phyloP scores from a whole-genome alignment of 139 green algal species.

The Chlorella sp. region DNA sequence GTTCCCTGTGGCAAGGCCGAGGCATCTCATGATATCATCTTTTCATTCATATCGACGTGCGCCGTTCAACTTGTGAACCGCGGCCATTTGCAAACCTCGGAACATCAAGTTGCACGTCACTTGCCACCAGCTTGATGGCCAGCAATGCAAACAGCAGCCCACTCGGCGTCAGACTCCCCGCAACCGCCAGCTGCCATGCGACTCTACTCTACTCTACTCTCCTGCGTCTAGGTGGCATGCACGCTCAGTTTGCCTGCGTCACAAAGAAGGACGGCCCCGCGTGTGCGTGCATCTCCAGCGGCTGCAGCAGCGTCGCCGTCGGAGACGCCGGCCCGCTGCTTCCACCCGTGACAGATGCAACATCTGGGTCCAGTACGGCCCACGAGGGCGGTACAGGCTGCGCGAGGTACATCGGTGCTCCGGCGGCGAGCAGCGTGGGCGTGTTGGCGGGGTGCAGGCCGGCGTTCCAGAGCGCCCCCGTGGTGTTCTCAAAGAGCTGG shows the following conservation, averaged over 20 bases:
- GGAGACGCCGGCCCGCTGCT: background rate
- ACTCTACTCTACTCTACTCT: no score
- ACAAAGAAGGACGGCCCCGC: background rate
- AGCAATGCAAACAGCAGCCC: no score
- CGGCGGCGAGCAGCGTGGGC: background rate
- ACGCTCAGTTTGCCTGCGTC: background rate
- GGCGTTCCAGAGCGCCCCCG: background rate
- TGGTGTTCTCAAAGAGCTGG: slow-evolving; percentile 3
- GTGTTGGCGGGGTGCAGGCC: background rate
- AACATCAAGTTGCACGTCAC: no score
- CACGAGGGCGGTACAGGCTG: background rate
- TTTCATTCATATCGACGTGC: no score
- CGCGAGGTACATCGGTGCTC: background rate
- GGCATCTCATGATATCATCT: no score
- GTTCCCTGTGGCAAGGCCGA: no score
- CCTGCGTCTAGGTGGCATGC: no score
- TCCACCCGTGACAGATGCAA: background rate
- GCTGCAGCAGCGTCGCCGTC: background rate
- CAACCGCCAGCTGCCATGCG: no score
- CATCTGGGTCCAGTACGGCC: background rate
- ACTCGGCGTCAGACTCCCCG: no score
- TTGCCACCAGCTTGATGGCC: no score
- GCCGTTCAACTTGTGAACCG: no score
- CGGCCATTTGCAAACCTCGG: no score
- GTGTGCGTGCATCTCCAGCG: background rate